Base-by-base conservation (phyloP, 805 yeast genomes). In the Hanseniaspora thailandica region DNA sequence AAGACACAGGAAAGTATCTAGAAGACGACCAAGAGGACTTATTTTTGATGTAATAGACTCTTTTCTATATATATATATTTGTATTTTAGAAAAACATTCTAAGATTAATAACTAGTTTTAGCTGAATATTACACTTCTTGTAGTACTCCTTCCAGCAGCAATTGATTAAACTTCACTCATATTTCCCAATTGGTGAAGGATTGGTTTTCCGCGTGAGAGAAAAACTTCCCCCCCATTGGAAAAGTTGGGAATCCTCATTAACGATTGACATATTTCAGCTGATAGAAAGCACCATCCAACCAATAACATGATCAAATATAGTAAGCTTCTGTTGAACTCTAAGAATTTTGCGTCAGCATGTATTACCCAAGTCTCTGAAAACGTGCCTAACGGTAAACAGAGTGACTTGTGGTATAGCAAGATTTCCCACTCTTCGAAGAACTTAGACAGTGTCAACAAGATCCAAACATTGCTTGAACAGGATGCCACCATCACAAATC, bases 1-100 rank as follows among this genome's bases (percentile, higher is more conserved):
- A 56, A 12, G 78, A 69, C 7, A 8, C 41, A 35, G 25, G 26
- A 35, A 23, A 10, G 8, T 33, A 35, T 34, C 26, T 49, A 25
- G 88, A 82, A 62, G 85, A 85, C 9, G 84, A 78, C 34, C 81
- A 77, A 65, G 81, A 80, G 57, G 81, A 81, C 64, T 76, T 78
- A 6, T 80, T 83, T 63, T 30, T 53, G 23, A 47, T 53, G 55
- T 53, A 40, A 30, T 22, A 19, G 8, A 6, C 19, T 9, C 2
- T 5, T 12, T 9, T 31, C 25, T 93, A 98, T 62, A 71, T 78
- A 47, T 22, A n/a, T n/a, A n/a, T n/a, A n/a, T n/a, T n/a, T n/a
- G n/a, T n/a, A n/a, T n/a, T n/a, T n/a, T n/a, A n/a, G n/a, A n/a
- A n/a, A n/a, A n/a, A n/a, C n/a, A n/a, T n/a, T n/a, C n/a, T n/a